phyloP scores from a whole-genome alignment of 805 yeast species.

The Blastobotrys peoriensis region DNA sequence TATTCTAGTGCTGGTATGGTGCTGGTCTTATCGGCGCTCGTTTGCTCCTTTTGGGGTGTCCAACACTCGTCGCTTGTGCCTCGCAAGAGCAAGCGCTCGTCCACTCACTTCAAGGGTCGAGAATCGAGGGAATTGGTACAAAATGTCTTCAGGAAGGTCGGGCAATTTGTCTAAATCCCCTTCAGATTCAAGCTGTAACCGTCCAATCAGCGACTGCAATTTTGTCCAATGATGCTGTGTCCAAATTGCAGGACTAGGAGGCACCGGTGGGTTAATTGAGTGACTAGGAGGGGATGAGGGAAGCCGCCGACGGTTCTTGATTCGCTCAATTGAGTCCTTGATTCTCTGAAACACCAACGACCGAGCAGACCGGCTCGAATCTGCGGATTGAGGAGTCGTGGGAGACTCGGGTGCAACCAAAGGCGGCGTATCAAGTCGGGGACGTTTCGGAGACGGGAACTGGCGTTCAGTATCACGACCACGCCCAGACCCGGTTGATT shows the following conservation, averaged over 20 bases:
- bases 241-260: slow-evolving; percentile 6
- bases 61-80: slow-evolving; percentile 1
- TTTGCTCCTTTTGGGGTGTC: no score
- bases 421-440: no score
- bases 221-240: slow-evolving; percentile 10
- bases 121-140: slow-evolving; percentile 8
- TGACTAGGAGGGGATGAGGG: background rate
- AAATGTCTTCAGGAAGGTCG: slow-evolving; percentile 6
- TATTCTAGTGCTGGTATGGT: no score
- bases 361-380: background rate
- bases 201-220: slow-evolving; percentile 3
- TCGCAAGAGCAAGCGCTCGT: slow-evolving; percentile 14
- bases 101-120: slow-evolving; percentile 7
- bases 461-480: no score
- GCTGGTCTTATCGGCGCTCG: no score
- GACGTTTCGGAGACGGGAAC: no score
- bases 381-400: background rate
- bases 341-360: background rate
- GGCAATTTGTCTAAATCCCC: slow-evolving; percentile 10
- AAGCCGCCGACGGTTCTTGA: background rate
- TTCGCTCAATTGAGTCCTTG: background rate
- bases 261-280: no score
- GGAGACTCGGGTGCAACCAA: no score
- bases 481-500: no score
- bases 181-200: slow-evolving; percentile 3